phyloP scores from a whole-genome alignment of 257 asterid species.

The Petunia secreta region DNA sequence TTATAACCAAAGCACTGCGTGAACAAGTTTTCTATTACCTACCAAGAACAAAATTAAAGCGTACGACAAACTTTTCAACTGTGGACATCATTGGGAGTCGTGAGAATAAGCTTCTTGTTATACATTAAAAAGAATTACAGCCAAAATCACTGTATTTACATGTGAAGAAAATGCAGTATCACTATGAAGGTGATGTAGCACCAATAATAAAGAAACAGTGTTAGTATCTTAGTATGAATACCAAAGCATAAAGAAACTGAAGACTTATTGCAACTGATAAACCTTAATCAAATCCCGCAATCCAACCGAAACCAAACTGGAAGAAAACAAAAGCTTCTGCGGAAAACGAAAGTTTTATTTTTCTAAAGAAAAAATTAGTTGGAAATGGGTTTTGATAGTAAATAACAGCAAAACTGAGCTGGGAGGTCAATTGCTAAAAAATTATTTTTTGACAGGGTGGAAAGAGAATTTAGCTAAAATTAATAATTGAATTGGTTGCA shows the following conservation, averaged over 20 bases:
- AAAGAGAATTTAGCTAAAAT: conserved; percentile 17
- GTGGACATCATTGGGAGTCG: too few species aligned
- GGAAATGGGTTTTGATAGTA: background rate
- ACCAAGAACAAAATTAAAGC: too few species aligned
- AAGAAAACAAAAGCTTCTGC: background rate
- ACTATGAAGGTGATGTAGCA: background rate
- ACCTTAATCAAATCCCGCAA: background rate
- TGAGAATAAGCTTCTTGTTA: too few species aligned
- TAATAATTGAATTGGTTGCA: conserved; percentile 1
- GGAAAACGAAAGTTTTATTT: background rate
- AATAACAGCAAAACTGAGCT: background rate
- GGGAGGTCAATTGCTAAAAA: background rate
- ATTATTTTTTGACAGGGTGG: conserved; percentile 6
- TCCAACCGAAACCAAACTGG: background rate
- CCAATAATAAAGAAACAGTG: background rate
- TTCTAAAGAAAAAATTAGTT: background rate
- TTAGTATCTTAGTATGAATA: background rate
- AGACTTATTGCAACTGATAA: background rate
- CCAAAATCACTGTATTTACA: background rate
- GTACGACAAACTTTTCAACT: too few species aligned
- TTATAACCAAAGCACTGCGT: too few species aligned
- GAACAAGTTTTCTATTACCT: too few species aligned
- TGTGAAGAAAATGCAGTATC: background rate
- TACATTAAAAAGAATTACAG: too few species aligned
- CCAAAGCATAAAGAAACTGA: background rate